Percentiles rank a stretch among this genome's conserved stretches.
phyloP scores from a whole-genome alignment of 352 stramenopile genomes.

The Blastocystis sp. region DNA sequence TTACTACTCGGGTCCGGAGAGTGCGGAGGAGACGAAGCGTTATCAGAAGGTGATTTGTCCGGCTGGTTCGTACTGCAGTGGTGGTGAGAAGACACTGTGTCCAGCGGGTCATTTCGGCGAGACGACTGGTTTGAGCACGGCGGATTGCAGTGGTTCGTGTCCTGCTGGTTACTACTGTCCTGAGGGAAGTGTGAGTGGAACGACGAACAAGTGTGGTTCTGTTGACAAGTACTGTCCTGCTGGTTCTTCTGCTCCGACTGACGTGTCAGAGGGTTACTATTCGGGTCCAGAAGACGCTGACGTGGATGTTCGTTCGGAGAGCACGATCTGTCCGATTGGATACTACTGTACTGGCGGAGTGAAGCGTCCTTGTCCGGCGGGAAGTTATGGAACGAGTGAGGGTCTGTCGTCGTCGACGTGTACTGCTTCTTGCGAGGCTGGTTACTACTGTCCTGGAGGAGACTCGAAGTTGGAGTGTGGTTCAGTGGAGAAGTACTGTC shows the following conservation, averaged over 20 bases:
- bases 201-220: background rate
- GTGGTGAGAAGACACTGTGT: background rate
- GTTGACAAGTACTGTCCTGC: slow-evolving; percentile 13
- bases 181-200: background rate
- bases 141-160: background rate
- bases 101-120: background rate
- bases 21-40: background rate
- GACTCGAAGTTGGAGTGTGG: background rate
- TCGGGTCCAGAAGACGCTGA: background rate
- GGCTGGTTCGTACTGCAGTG: slow-evolving; percentile 12
- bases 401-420: no score
- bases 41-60: slow-evolving; percentile 30
- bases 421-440: background rate
- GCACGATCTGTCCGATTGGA: background rate
- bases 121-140: background rate
- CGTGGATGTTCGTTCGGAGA: background rate
- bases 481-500: background rate
- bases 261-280: background rate
- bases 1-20: no score
- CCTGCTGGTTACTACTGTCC: slow-evolving; percentile 8
- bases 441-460: slow-evolving; percentile 28
- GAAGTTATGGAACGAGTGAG: background rate
- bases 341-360: slow-evolving; percentile 19
- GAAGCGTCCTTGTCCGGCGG: background rate
- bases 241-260: background rate